Evolutionary conservation across 495 filamentous ascomycete species (phyloP).

Genomic region (Mycothermus thermophilus): DNA sequence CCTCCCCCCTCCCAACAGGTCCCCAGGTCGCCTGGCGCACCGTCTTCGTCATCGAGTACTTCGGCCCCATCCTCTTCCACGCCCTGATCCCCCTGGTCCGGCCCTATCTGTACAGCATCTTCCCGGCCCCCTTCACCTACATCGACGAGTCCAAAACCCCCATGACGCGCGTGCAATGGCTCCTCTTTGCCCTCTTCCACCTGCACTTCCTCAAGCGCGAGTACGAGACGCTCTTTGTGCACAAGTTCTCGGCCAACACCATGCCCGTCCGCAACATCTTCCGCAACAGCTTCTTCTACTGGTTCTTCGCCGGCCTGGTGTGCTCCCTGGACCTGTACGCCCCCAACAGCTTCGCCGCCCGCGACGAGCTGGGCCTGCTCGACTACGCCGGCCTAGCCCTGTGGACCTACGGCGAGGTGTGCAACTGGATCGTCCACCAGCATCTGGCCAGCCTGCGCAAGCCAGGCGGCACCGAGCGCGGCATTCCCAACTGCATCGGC

Average conservation of each 20-base stretch:
- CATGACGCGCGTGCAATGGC: slow-evolving; percentile 50
- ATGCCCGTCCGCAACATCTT: slow-evolving; percentile 82
- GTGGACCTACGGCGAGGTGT: slow-evolving; percentile 61
- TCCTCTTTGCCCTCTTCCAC: slow-evolving; percentile 55
- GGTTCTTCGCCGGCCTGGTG: slow-evolving; percentile 67
- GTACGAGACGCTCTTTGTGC: slow-evolving; percentile 83
- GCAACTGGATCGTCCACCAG: slow-evolving; percentile 67
- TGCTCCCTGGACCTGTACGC: slow-evolving; percentile 76
- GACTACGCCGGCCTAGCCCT: slow-evolving; percentile 51
- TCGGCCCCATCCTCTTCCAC: slow-evolving; percentile 85
- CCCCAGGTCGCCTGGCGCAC: slow-evolving; percentile 87
- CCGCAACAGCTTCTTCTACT: slow-evolving; percentile 88
- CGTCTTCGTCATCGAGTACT: slow-evolving; percentile 89
- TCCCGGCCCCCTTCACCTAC: slow-evolving; percentile 35
- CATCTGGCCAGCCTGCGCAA: slow-evolving; percentile 60
- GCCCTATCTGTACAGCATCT: slow-evolving; percentile 56
- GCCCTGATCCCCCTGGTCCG: slow-evolving; percentile 54
- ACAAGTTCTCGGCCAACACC: slow-evolving; percentile 86
- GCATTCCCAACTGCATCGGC: slow-evolving; percentile 77
- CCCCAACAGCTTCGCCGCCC: slow-evolving; percentile 48
- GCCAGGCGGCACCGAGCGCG: slow-evolving; percentile 68
- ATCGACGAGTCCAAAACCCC: slow-evolving; percentile 24
- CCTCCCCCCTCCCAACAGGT: slow-evolving; percentile 36
- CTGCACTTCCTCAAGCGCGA: slow-evolving; percentile 93
- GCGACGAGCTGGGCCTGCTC: slow-evolving; percentile 28